Base-by-base conservation (phyloP, 768 basidiomycete genomes). In the Leccinum variicolor region DNA sequence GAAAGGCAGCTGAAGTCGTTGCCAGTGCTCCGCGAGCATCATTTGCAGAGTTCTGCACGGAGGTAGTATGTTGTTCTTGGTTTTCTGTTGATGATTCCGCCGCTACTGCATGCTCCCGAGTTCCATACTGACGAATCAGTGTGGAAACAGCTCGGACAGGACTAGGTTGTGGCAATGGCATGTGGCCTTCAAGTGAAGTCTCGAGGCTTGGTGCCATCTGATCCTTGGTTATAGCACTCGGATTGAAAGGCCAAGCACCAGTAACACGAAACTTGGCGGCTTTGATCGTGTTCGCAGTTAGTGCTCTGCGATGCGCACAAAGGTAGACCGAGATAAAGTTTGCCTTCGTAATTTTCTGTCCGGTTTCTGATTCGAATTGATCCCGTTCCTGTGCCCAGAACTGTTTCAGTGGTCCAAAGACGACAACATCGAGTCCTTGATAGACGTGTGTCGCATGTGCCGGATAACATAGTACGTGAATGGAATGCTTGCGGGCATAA, bases 391-490 rank as follows among this genome's bases (percentile, higher is more conserved):
- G 51, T 1, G 50, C 63, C 66, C 65, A 73, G n/a, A 4, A 29
- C 47, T 29, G 23, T 62, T 80, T 79, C 5, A 79, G 48, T 5
- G 60, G 33, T 2, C 54, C 47, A 50, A 76, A 77, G 21, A 69
- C 66, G 2, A 75, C 73, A 52, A 81, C 70, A 58, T 81, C 77
- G 17, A 79, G 72, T 0, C 75, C 76, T 62, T 80, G 79, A 48
- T 75, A 77, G 2, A 53, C 26, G 43, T 63, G 52, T 4, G 62
- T 65, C 6, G 53, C 1, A 31, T 65, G 60, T 8, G 65, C 62
- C 15, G 76, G 80, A 65, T 81, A 81, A 57, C 75, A 77, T 0
- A 81, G 56, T 5, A 81, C 62, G 21, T 69, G 56, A 21, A 82
- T 82, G 0, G 69, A 62, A 56, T 79, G 56, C 1, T 64, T 46